These are phyloP conservation scores for Plasmodium adleri DNA, from an alignment of 169 alveolate species.

Conservation along the genomic window DNA sequence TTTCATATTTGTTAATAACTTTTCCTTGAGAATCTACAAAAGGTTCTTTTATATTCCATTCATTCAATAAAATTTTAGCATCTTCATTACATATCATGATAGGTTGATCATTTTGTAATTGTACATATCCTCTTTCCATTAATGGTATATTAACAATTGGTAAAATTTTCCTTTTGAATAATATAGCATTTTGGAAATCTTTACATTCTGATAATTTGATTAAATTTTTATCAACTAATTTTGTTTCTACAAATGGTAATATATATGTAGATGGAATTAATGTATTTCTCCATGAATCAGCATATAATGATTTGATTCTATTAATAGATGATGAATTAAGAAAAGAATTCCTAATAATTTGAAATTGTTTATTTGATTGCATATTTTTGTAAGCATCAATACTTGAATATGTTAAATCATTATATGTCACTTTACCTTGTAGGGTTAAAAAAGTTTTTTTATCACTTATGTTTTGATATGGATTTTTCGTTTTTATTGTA, in stretches of 20 bases:
- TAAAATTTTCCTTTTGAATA: slow-evolving; percentile 69
- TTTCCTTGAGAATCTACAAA: slow-evolving; percentile 83
- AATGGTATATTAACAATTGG: slow-evolving; percentile 85
- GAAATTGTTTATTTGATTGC: slow-evolving; percentile 72
- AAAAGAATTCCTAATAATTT: slow-evolving; percentile 52
- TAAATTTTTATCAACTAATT: slow-evolving; percentile 74
- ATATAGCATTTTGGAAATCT: slow-evolving; percentile 75
- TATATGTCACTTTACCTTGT: slow-evolving; percentile 53
- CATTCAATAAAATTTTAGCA: slow-evolving; percentile 79
- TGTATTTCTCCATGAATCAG: slow-evolving; percentile 79
- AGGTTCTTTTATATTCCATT: slow-evolving; percentile 83
- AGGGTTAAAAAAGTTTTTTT: slow-evolving; percentile 40
- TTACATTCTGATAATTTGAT: slow-evolving; percentile 80
- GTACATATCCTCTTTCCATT: slow-evolving; percentile 81
- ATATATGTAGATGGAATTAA: slow-evolving; percentile 77
- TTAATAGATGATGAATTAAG: slow-evolving; percentile 51
- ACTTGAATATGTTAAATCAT: slow-evolving; percentile 48
- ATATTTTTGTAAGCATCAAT: slow-evolving; percentile 73
- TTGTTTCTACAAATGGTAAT: slow-evolving; percentile 78
- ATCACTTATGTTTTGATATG: slow-evolving; percentile 37
- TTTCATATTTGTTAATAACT: slow-evolving; percentile 73
- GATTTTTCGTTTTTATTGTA: slow-evolving; percentile 37
- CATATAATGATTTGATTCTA: slow-evolving; percentile 82
- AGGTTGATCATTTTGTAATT: slow-evolving; percentile 82
- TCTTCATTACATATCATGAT: slow-evolving; percentile 84